These are phyloP conservation scores for thale cress (Arabidopsis thaliana) DNA, from an alignment of 345 rosid species.

Conservation along the genomic window DNA sequence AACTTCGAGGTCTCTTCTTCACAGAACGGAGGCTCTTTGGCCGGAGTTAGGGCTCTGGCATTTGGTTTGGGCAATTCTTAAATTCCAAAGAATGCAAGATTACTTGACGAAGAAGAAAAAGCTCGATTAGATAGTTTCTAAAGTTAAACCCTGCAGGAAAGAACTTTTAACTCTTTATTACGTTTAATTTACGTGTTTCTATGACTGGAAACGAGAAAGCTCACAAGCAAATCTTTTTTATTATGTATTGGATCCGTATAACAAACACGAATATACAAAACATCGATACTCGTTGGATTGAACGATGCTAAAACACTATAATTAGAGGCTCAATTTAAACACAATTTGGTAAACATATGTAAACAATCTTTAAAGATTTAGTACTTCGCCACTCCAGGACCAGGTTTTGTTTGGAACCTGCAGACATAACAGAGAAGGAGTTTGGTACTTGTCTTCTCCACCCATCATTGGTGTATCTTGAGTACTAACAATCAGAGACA, in stretches of 20 bases:
- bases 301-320: neutral
- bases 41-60: constrained; percentile 73
- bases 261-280: constrained; percentile 3
- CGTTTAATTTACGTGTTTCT: constrained; percentile 3
- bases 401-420: constrained; percentile 41
- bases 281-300: neutral
- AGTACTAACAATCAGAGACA: no score
- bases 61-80: constrained; percentile 64
- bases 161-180: neutral
- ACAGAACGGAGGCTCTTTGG: constrained; percentile 62
- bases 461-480: constrained; percentile 59
- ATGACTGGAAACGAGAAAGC: neutral
- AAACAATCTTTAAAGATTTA: constrained; percentile 4
- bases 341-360: neutral
- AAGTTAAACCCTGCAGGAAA: neutral
- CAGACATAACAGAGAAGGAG: constrained; percentile 58
- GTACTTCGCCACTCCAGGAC: constrained; percentile 10
- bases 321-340: constrained; percentile 17
- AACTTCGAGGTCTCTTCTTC: constrained; percentile 52
- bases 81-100: constrained; percentile 55
- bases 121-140: constrained; percentile 12
- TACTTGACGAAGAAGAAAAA: constrained; percentile 61
- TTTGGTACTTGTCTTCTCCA: constrained; percentile 68
- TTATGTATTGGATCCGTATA: constrained; percentile 10
- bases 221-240: constrained; percentile 9